Percentiles rank a stretch among this genome's conserved stretches.
Conservation (phyloP, 1,139 yeast genomes). For the Candida dubliniensis region DNA sequence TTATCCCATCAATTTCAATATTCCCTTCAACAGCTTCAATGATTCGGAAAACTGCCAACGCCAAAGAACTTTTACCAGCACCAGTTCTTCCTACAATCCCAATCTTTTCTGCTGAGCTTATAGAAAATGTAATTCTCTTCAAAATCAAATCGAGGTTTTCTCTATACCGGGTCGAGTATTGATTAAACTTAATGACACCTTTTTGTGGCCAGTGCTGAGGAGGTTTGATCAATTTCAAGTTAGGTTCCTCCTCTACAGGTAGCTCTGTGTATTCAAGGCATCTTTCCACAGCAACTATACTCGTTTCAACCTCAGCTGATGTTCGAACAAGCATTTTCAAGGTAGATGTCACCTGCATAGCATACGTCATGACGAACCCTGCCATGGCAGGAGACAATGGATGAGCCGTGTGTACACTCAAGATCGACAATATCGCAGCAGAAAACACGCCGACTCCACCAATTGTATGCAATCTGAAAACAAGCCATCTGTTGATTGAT, state of each 20-base stretch:
- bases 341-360: constrained; percentile 28
- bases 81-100: constrained; percentile 41
- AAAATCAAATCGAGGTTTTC: constrained; percentile 32
- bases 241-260: constrained; percentile 23
- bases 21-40: constrained; percentile 31
- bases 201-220: constrained; percentile 27
- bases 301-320: constrained; percentile 35
- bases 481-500: constrained; percentile 34
- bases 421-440: constrained; percentile 25
- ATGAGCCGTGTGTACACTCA: constrained; percentile 20
- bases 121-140: constrained; percentile 23
- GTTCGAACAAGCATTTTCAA: constrained; percentile 28
- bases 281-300: constrained; percentile 33
- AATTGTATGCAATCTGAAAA: constrained; percentile 31
- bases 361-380: constrained; percentile 38
- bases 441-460: constrained; percentile 29
- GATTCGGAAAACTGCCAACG: constrained; percentile 34
- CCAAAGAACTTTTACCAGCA: constrained; percentile 36
- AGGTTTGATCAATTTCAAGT: constrained; percentile 19
- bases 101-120: constrained; percentile 30
- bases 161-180: constrained; percentile 32
- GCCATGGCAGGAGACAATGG: constrained; percentile 30
- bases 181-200: constrained; percentile 27
- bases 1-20: constrained; percentile 46
- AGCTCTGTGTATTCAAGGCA: constrained; percentile 31